Evolutionary conservation across 768 basidiomycete species (phyloP).

Genomic region (Mycena albidolilacea): DNA sequence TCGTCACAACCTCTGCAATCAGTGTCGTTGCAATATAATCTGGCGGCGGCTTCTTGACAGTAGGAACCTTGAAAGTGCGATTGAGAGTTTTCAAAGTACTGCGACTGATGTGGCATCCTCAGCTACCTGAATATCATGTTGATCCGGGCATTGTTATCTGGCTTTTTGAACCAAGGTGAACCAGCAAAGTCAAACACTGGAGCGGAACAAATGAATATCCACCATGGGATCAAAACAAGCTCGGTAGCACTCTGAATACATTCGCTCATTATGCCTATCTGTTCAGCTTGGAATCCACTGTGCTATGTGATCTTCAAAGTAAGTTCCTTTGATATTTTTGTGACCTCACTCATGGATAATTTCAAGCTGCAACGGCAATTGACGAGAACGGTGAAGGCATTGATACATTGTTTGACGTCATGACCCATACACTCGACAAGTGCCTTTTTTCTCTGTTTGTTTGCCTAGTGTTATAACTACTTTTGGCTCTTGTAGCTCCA

Average conservation of each 20-base stretch:
- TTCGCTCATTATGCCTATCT: conserved; percentile 25
- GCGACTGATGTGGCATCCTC: too few relatives aligned
- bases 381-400: conserved; percentile 14
- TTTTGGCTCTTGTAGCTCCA: too few relatives aligned
- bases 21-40: too few relatives aligned
- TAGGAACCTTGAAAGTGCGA: too few relatives aligned
- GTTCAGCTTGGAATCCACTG: conserved; percentile 9
- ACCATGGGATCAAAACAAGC: conserved; percentile 2
- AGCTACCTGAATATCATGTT: too few relatives aligned
- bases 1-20: too few relatives aligned
- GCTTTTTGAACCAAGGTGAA: conserved; percentile 23
- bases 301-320: conserved; percentile 25
- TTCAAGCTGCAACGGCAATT: conserved; percentile 11
- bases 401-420: conserved; percentile 24
- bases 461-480: too few relatives aligned
- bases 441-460: background rate
- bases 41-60: too few relatives aligned
- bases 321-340: background rate
- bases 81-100: too few relatives aligned
- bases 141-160: conserved; percentile 15
- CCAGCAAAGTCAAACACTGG: conserved; percentile 27
- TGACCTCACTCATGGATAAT: background rate
- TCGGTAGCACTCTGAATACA: conserved; percentile 5
- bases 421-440: conserved; percentile 28
- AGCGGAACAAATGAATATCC: conserved; percentile 31